Evolutionary conservation across 176 grass and related monocot species (phyloP).

Genomic region (Elaeis guineensis): DNA sequence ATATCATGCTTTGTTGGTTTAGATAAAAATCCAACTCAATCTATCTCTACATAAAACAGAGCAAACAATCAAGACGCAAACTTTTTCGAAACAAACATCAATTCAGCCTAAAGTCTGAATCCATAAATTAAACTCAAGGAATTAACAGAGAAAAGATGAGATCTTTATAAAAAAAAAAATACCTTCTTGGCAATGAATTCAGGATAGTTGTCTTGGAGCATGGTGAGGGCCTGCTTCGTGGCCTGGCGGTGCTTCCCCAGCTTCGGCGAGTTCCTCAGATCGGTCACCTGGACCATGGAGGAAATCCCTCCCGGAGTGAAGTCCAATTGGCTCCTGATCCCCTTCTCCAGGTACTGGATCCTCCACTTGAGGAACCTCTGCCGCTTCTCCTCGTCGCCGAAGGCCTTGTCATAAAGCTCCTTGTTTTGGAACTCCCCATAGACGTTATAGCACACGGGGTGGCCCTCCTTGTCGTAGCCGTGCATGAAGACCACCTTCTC

Average conservation of each 20-base stretch:
- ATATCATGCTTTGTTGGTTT: too few relatives aligned
- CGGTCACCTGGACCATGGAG: constrained; percentile 96
- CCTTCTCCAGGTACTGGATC: constrained; percentile 87
- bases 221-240: constrained; percentile 66
- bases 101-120: too few relatives aligned
- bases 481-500: constrained; percentile 76
- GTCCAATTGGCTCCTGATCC: constrained; percentile 72
- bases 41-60: too few relatives aligned
- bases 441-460: constrained; percentile 93
- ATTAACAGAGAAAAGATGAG: not conserved
- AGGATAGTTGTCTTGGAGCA: constrained; percentile 96
- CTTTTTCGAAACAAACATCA: too few relatives aligned
- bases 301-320: constrained; percentile 60
- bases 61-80: too few relatives aligned
- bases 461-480: constrained; percentile 55
- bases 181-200: constrained; percentile 99
- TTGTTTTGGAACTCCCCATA: constrained; percentile 98
- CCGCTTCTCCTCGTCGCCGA: constrained; percentile 84
- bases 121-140: too few relatives aligned
- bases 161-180: constrained; percentile 1
- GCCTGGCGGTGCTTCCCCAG: constrained; percentile 88
- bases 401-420: constrained; percentile 92
- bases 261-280: constrained; percentile 88
- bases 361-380: constrained; percentile 97
- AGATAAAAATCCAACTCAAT: too few relatives aligned